Conservation (phyloP, 345 rosid genomes). For the Passiflora organensis region DNA sequence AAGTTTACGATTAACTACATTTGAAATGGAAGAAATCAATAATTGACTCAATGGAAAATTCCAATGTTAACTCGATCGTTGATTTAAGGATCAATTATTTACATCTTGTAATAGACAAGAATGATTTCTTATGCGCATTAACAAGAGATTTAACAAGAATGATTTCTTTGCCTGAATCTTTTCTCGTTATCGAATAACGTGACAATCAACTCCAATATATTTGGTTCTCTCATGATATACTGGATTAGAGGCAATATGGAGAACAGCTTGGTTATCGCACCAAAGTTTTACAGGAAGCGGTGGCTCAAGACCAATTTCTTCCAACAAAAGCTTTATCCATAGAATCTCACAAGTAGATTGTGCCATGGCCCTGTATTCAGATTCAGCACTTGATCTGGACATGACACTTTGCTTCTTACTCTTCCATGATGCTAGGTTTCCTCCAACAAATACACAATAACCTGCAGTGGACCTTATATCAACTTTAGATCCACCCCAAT, state of each 20-base stretch:
- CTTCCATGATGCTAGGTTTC: conserved; percentile 1
- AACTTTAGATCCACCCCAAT: not conserved
- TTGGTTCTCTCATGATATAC: not conserved
- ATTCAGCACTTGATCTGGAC: not conserved
- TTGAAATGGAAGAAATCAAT: too few relatives aligned
- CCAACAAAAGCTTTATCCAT: not conserved
- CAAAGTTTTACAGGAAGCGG: not conserved
- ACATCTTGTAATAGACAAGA: too few relatives aligned
- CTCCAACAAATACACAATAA: conserved; percentile 1
- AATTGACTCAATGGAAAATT: too few relatives aligned
- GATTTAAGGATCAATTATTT: too few relatives aligned
- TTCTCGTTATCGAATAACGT: too few relatives aligned
- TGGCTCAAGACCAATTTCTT: not conserved
- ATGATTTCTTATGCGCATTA: too few relatives aligned
- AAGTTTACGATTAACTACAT: too few relatives aligned
- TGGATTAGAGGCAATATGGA: not conserved
- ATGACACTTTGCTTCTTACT: not conserved
- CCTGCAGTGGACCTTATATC: conserved; percentile 1
- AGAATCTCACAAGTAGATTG: not conserved
- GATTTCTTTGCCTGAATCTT: too few relatives aligned
- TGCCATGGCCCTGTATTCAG: not conserved
- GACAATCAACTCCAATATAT: not conserved
- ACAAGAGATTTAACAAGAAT: too few relatives aligned
- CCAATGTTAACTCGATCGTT: too few relatives aligned
- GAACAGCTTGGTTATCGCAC: not conserved